Evolutionary conservation across 192 early-diverging fungal species (phyloP), one percentile per base, ranked within the genome.

Genomic region (Coemansia asiatica): DNA sequence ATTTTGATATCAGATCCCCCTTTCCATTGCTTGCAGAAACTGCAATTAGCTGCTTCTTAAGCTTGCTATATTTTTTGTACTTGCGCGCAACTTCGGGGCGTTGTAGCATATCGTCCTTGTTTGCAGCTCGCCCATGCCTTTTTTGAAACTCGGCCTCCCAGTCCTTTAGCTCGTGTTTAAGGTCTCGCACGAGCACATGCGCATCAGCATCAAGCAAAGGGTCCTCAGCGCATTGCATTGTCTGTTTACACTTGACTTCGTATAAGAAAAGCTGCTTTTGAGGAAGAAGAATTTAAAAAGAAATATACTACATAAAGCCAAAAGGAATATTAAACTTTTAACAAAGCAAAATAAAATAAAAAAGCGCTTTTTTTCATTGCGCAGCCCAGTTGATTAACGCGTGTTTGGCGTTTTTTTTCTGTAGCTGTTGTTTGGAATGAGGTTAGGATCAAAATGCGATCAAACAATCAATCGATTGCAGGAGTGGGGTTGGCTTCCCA

Each of bases 131-230:
- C 12, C 78, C 72, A 25, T 81, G 61, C 12, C 54, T 62, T 29
- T 38, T 62, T 35, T 68, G 55, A 31, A 81, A 81, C 47, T 40
- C 63, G 1, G 69, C 66, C 56, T 81, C 78, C 78, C 78, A 81
- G 54, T 46, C 53, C 48, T 81, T 81, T 46, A 81, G 66, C 62
- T 75, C 72, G 27, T 81, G 69, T 63, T 81, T 81, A 48, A 81
- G 73, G 25, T 70, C 48, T 25, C 59, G 64, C 33, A 68, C 50
- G 5, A 46, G 59, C 19, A 67, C 46, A 23, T 62, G 65, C n/a
- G 63, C 9, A 15, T 49, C 21, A 13, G 40, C 40, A 15, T 23
- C 47, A 19, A 31, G 56, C 64, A 50, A 35, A 12, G 26, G 56
- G 16, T 16, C 18, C 1, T 6, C 8, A 19, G 54, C 4, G 56